Evolutionary conservation across 352 stramenopile genomes (phyloP).

Genomic region (Elongisporangium senticosum): DNA sequence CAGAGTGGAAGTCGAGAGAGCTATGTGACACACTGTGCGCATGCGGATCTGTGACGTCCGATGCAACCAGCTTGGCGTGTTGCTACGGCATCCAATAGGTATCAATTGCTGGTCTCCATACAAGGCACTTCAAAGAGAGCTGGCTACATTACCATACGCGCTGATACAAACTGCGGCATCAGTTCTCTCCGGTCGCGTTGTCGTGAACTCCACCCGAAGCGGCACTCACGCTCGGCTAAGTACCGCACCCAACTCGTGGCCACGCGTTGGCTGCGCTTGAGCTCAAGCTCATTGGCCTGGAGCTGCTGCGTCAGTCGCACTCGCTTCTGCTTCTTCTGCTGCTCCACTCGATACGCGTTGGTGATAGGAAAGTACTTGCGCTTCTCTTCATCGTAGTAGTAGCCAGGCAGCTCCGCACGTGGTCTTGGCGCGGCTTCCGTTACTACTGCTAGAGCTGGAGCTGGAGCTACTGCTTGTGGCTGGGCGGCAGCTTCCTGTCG

Average conservation of each 20-base stretch:
- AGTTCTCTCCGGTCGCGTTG: conserved; percentile 18
- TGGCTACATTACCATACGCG: conserved; percentile 16
- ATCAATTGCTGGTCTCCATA: conserved; percentile 21
- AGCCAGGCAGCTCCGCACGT: conserved; percentile 31
- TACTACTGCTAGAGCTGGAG: conserved; percentile 3
- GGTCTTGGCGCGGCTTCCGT: not conserved
- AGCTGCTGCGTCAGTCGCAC: conserved; percentile 8
- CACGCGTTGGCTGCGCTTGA: conserved; percentile 10
- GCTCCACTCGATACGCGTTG: conserved; percentile 10
- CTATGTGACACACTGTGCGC: not conserved
- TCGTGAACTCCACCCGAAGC: conserved; percentile 23
- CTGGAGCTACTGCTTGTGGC: not conserved
- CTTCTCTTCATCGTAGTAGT: conserved; percentile 53
- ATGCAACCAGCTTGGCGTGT: not conserved
- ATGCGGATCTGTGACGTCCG: not conserved
- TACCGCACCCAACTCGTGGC: conserved; percentile 21
- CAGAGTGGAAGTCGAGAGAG: not conserved
- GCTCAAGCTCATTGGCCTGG: not conserved
- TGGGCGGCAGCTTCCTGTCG: conserved; percentile 3
- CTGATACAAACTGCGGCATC: conserved; percentile 25
- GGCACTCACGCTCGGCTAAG: conserved; percentile 26
- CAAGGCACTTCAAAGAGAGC: not conserved
- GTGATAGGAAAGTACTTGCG: conserved; percentile 44
- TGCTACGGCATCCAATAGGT: conserved; percentile 2
- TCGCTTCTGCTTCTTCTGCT: conserved; percentile 18